Conservation (phyloP, 2,329 filamentous ascomycete species). For the Lasiodiplodia sp. region DNA sequence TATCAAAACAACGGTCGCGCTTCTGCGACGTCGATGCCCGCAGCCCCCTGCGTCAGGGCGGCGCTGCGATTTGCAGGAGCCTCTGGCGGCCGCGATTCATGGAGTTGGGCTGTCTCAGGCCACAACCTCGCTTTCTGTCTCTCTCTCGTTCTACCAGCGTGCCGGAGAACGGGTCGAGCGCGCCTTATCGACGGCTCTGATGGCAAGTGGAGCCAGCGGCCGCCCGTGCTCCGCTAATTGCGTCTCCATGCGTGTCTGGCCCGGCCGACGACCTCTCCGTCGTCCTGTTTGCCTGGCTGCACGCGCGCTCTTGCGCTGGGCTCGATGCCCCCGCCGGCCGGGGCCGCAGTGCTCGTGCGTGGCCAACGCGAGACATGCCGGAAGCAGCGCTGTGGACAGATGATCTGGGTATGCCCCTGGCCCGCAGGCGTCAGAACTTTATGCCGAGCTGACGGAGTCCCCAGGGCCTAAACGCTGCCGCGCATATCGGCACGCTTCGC, state of each 20-base stretch:
- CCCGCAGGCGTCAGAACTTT: conserved; percentile 21
- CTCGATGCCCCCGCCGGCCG: not conserved
- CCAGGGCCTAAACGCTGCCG: conserved; percentile 4
- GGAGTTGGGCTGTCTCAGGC: conserved; percentile 16
- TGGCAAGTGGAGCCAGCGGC: conserved; percentile 23
- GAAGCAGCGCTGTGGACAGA: not conserved
- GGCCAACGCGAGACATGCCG: not conserved
- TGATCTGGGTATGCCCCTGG: conserved; percentile 18
- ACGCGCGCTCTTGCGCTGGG: not conserved
- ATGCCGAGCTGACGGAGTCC: conserved; percentile 25
- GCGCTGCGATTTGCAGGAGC: conserved; percentile 17
- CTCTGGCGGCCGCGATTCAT: conserved; percentile 5
- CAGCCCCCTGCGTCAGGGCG: conserved; percentile 1
- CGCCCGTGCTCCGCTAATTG: conserved; percentile 24
- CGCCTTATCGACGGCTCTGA: conserved; percentile 25
- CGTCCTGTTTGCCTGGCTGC: not conserved
- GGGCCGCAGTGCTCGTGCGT: not conserved
- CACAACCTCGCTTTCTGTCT: conserved; percentile 21
- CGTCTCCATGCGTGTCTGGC: conserved; percentile 26
- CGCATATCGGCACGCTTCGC: conserved; percentile 22
- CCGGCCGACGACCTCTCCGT: conserved; percentile 6
- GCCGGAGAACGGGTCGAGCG: conserved; percentile 24
- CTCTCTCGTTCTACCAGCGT: conserved; percentile 3
- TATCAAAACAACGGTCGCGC: conserved; percentile 20
- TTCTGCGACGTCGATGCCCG: conserved; percentile 13